Percentiles rank a stretch among this genome's conserved stretches.
Conservation (phyloP, 306 rosid species). For the Fagus crenata region DNA sequence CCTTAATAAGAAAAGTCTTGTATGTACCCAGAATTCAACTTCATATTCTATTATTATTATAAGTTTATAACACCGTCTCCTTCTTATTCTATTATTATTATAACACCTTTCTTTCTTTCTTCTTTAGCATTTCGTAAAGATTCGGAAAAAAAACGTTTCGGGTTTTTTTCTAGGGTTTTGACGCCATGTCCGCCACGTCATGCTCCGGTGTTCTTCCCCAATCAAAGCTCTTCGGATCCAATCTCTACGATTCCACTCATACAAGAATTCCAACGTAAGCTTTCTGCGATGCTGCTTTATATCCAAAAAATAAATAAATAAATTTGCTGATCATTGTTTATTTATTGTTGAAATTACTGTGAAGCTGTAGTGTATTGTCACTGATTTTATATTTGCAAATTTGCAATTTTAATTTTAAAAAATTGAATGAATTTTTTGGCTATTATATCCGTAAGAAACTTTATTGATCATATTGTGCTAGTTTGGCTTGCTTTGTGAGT, state of each 20-base stretch:
- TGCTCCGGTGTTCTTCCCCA: slow-evolving; percentile 38
- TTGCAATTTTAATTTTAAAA: too few species aligned
- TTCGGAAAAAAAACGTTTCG: neutral
- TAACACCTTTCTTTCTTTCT: neutral
- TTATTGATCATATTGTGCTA: neutral
- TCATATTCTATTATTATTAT: neutral
- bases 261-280: slow-evolving; percentile 43
- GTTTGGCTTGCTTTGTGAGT: neutral
- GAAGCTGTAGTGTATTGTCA: too few species aligned
- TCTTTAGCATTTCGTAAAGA: neutral
- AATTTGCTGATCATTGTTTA: neutral
- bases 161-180: neutral
- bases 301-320: neutral
- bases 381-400: too few species aligned
- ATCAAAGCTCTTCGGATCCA: slow-evolving; percentile 23
- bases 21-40: neutral
- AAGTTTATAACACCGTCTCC: neutral
- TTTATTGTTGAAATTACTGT: too few species aligned
- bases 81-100: neutral
- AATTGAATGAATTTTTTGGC: too few species aligned
- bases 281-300: neutral
- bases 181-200: slow-evolving; percentile 45
- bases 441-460: neutral
- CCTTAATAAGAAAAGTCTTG: neutral
- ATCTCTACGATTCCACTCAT: slow-evolving; percentile 30